phyloP scores from a whole-genome alignment of 306 rosid genomes.

The Rosa persica region DNA sequence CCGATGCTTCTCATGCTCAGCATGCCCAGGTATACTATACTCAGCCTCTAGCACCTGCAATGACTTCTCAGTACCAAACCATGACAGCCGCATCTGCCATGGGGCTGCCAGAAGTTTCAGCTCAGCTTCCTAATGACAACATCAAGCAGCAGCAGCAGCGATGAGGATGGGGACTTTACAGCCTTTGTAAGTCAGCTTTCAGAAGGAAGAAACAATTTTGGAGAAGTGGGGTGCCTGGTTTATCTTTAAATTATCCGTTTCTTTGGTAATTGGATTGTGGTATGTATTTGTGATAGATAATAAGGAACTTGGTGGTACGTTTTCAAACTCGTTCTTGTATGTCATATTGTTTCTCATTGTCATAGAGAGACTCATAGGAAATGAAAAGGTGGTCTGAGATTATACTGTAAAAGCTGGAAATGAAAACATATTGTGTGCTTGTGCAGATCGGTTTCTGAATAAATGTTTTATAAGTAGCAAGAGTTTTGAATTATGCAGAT shows the following conservation, averaged over 20 bases:
- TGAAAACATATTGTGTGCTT: constrained; percentile 50
- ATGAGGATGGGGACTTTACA: constrained; percentile 60
- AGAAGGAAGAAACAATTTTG: constrained; percentile 75
- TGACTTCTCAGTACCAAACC: constrained; percentile 89
- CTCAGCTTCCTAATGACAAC: constrained; percentile 67
- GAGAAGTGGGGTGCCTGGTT: constrained; percentile 51
- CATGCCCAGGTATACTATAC: constrained; percentile 79
- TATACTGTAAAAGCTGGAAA: constrained; percentile 83
- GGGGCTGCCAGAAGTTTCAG: constrained; percentile 54
- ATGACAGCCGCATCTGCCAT: constrained; percentile 60
- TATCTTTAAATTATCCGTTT: constrained; percentile 40
- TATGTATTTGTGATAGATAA: constrained; percentile 78
- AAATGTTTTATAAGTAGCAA: constrained; percentile 49
- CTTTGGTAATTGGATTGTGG: constrained; percentile 67
- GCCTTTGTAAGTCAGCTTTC: constrained; percentile 46
- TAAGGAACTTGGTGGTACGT: constrained; percentile 52
- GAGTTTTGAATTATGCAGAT: neutral
- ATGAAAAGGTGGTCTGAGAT: constrained; percentile 62
- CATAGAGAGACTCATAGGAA: constrained; percentile 47
- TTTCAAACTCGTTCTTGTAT: constrained; percentile 45
- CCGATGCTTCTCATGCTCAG: constrained; percentile 71
- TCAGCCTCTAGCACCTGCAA: constrained; percentile 66
- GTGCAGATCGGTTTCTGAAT: constrained; percentile 64
- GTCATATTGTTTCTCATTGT: constrained; percentile 43
- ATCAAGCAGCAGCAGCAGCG: constrained; percentile 58